Evolutionary conservation across 2,329 filamentous ascomycete genomes (phyloP), one percentile per base, ranked within the genome.

Genomic region (Rasamsonia emersonii): DNA sequence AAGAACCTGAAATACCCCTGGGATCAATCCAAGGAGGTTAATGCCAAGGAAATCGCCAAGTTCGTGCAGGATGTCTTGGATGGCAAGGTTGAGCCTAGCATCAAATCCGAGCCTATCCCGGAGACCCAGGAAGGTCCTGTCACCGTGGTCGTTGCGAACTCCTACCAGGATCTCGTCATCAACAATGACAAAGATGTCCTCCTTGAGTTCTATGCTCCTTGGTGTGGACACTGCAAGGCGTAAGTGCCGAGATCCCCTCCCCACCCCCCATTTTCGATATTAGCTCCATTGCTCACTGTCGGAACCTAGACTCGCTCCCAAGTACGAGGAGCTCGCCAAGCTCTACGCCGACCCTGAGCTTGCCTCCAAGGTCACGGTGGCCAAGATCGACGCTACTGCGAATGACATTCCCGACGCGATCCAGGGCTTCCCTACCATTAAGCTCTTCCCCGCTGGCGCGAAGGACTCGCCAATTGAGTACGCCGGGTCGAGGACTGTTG

Each of bases 1-100:
- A 94, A 93, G 77, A 95, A 95, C 75, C 77, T 83, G 67, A 98
- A 98, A 73, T 98, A 82, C 73, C 91, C 91, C 54, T 95, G 78
- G 59, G 83, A 91, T 64, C 82, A 89, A 65, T 75, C 79, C 47
- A 77, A 80, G 67, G 76, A 84, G 62, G 75, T 98, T 51, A 82
- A 75, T 46, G 67, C 73, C 49, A 75, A 80, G 59, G 68, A 73
- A 44, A 81, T 98, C 53, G 75, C 73, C 61, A 68, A 77, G 48
- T 98, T 96, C 59, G 82, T 95, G 38, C 75, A 91, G 45, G 77
- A 91, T 48, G 95, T 88, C 59, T 67, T 79, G 38, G 73, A 75
- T 40, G 91, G 88, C 67, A 93, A 93, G 73, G 62, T 96, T 46
- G 80, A 93, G 64, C 84, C 91, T 51, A 93, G 84, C 74, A 82